Conservation (phyloP, 176 grass and related monocot genomes). For the Zea luxurians region DNA sequence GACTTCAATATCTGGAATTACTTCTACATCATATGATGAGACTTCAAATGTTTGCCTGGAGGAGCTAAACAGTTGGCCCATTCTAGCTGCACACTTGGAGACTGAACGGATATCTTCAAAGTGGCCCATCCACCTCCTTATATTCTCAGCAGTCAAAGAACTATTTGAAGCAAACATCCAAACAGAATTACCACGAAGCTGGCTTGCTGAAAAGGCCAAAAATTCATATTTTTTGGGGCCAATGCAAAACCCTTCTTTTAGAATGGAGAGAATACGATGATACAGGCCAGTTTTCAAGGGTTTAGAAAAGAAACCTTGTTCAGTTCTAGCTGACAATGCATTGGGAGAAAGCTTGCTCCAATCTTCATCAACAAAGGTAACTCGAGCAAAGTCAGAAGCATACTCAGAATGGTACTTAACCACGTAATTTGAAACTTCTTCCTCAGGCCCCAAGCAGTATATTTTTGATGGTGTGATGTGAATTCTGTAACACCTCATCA, state of each 20-base stretch:
- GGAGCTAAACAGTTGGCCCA: constrained; percentile 96
- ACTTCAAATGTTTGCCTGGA: constrained; percentile 72
- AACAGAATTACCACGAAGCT: constrained; percentile 86
- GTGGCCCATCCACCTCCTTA: constrained; percentile 92
- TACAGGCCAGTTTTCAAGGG: constrained; percentile 78
- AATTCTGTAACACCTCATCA: constrained; percentile 80
- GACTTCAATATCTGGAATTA: constrained; percentile 84
- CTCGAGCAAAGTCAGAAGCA: constrained; percentile 90
- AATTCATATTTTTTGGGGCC: constrained; percentile 90
- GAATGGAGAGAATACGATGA: constrained; percentile 72
- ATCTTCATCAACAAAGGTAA: constrained; percentile 96
- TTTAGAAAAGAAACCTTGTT: constrained; percentile 59
- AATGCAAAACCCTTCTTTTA: constrained; percentile 77
- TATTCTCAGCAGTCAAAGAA: constrained; percentile 61
- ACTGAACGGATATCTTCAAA: constrained; percentile 73
- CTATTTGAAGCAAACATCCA: constrained; percentile 99
- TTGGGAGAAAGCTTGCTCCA: constrained; percentile 82
- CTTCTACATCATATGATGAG: constrained; percentile 43
- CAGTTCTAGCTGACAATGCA: constrained; percentile 70
- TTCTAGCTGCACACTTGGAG: constrained; percentile 95
- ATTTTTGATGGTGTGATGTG: constrained; percentile 88
- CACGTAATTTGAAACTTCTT: constrained; percentile 89
- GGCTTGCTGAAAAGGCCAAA: constrained; percentile 97
- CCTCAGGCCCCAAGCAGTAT: constrained; percentile 86
- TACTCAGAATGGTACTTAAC: constrained; percentile 59